phyloP scores from a whole-genome alignment of 2,329 filamentous ascomycete genomes.

The Pestalotiopsis sp. region DNA sequence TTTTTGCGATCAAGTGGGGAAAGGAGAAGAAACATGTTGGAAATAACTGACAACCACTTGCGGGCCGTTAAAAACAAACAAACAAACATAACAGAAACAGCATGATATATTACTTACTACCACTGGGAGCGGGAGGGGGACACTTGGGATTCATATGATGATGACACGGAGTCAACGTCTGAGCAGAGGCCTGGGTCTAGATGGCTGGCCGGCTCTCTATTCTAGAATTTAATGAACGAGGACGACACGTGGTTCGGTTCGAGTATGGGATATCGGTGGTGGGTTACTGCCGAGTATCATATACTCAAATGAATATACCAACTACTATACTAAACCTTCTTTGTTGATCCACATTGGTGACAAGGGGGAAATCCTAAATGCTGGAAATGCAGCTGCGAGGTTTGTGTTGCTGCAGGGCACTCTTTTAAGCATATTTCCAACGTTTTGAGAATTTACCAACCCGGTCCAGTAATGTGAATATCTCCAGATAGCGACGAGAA shows the following conservation, averaged over 20 bases:
- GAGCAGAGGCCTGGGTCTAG: conserved; percentile 27
- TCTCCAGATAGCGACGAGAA: no score
- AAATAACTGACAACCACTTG: conserved; percentile 14
- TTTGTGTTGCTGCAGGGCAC: no score
- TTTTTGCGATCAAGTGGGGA: neutral
- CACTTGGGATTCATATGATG: neutral
- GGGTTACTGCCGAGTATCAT: neutral
- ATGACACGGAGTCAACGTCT: conserved; percentile 11
- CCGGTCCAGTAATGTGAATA: no score
- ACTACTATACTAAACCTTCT: no score
- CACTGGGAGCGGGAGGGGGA: neutral
- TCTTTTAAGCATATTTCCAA: no score
- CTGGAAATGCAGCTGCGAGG: no score
- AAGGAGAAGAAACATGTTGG: neutral
- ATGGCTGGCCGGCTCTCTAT: conserved; percentile 23
- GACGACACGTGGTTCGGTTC: conserved; percentile 1
- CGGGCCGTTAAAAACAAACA: conserved; percentile 16
- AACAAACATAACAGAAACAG: neutral
- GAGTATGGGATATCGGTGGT: neutral
- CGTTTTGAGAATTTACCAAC: no score
- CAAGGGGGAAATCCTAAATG: no score
- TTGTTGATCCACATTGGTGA: no score
- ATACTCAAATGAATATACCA: no score
- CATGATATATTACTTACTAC: neutral
- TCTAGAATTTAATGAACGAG: conserved; percentile 3